Evolutionary conservation across 2,329 filamentous ascomycete species (phyloP).

Genomic region (Rutstroemia sp.): DNA sequence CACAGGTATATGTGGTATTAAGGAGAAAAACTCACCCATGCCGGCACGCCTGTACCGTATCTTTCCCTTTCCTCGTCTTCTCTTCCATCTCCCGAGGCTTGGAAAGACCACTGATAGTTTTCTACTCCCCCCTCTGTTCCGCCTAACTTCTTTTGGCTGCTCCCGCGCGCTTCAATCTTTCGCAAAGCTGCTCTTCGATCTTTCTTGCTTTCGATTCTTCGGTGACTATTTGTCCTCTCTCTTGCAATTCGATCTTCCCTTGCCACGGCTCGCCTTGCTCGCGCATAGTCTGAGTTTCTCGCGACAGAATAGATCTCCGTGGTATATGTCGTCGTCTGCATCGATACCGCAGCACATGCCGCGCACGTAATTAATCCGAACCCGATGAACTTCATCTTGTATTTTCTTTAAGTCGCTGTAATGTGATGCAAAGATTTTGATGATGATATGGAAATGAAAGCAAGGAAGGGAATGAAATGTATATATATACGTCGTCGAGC

Average conservation of each 20-base stretch:
- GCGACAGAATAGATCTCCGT: conserved; percentile 2
- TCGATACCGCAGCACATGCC: not conserved
- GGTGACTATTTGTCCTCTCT: conserved; percentile 2
- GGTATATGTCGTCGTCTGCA: not conserved
- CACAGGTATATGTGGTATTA: not conserved
- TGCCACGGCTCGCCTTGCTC: not conserved
- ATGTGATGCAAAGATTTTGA: not conserved
- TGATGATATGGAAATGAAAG: not conserved
- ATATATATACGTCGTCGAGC: not conserved
- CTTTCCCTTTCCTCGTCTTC: not conserved
- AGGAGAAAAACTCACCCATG: not conserved
- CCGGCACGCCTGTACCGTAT: not conserved
- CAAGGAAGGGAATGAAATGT: not conserved
- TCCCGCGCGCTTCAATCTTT: not conserved
- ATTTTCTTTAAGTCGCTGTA: not conserved
- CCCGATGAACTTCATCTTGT: not conserved
- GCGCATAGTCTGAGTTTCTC: conserved; percentile 2
- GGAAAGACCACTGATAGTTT: not conserved
- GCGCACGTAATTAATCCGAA: conserved; percentile 1
- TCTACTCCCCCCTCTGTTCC: conserved; percentile 1
- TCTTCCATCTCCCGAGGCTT: not conserved
- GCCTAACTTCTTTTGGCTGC: not conserved
- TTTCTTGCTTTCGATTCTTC: not conserved
- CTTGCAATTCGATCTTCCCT: conserved; percentile 1
- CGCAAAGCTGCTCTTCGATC: not conserved